phyloP scores from a whole-genome alignment of 2,329 filamentous ascomycete species.

The Ilyonectria mors-panacis region DNA sequence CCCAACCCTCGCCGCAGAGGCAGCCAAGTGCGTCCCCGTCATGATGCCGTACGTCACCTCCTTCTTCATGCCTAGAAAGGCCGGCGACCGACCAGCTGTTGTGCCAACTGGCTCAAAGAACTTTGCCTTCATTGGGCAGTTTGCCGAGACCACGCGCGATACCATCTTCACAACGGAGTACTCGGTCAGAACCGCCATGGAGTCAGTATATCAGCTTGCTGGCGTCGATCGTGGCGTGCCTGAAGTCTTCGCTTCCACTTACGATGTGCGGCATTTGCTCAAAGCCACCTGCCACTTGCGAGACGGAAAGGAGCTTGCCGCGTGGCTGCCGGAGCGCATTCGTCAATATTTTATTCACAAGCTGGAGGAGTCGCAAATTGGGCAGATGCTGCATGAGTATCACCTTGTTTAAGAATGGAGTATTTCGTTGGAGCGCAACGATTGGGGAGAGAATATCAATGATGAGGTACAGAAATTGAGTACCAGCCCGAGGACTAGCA shows the following conservation, averaged over 20 bases:
- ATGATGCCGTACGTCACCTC: constrained; percentile 37
- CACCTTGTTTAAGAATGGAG: constrained; percentile 21
- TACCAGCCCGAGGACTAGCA: no score
- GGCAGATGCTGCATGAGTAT: constrained; percentile 30
- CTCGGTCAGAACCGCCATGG: constrained; percentile 54
- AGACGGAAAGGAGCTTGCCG: constrained; percentile 28
- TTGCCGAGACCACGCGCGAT: constrained; percentile 36
- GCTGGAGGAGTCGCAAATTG: constrained; percentile 30
- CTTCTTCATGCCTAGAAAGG: constrained; percentile 35
- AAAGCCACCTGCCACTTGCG: constrained; percentile 24
- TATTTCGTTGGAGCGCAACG: background rate
- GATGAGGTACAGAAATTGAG: no score
- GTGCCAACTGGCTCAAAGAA: constrained; percentile 20
- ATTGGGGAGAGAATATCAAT: no score
- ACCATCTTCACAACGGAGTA: constrained; percentile 51
- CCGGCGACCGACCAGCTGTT: constrained; percentile 27
- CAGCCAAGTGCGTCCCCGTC: constrained; percentile 29
- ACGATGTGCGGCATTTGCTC: constrained; percentile 26
- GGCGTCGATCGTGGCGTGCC: constrained; percentile 30
- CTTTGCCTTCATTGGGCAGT: constrained; percentile 36
- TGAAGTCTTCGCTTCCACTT: constrained; percentile 34
- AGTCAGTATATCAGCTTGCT: constrained; percentile 51
- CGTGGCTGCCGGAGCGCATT: constrained; percentile 31
- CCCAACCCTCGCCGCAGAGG: constrained; percentile 27
- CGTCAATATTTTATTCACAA: constrained; percentile 17